Percentiles rank a stretch among this genome's conserved stretches.
Conservation (phyloP, 176 grass and related monocot species). For the Lolium rigidum region DNA sequence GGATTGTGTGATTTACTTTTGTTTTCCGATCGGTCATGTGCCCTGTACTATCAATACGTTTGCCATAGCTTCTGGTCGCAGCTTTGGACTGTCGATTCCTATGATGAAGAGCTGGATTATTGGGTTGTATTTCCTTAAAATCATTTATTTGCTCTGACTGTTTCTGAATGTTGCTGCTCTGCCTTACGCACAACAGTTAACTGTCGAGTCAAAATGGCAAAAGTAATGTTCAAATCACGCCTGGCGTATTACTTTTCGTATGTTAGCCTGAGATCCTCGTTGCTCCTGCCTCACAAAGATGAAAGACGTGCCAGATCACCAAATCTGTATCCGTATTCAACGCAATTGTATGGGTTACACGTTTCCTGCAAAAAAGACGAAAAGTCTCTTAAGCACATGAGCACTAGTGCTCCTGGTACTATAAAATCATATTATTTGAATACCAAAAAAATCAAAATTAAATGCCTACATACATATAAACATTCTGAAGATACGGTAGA, state of each 20-base stretch:
- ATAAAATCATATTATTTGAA: too few relatives aligned
- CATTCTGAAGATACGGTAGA: too few relatives aligned
- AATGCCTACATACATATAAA: too few relatives aligned
- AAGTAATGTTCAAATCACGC: background rate
- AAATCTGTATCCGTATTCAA: background rate
- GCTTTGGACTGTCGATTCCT: background rate
- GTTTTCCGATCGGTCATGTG: background rate
- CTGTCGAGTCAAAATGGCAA: background rate
- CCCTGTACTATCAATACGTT: background rate
- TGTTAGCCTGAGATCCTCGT: too few relatives aligned
- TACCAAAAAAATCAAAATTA: too few relatives aligned
- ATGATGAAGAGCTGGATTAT: slow-evolving; percentile 24
- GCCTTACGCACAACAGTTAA: background rate
- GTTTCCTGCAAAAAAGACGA: too few relatives aligned
- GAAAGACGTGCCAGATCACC: background rate
- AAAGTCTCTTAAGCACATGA: too few relatives aligned
- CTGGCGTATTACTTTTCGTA: background rate
- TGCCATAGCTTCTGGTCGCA: background rate
- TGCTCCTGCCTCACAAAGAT: too few relatives aligned
- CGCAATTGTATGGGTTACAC: background rate
- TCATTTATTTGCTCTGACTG: background rate
- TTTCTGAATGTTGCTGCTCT: background rate
- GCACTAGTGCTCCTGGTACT: too few relatives aligned
- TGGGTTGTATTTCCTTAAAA: slow-evolving; percentile 37
- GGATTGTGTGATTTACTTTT: slow-evolving; percentile 69